Conservation (phyloP, 306 rosid genomes). For the Cicer judaicum region DNA sequence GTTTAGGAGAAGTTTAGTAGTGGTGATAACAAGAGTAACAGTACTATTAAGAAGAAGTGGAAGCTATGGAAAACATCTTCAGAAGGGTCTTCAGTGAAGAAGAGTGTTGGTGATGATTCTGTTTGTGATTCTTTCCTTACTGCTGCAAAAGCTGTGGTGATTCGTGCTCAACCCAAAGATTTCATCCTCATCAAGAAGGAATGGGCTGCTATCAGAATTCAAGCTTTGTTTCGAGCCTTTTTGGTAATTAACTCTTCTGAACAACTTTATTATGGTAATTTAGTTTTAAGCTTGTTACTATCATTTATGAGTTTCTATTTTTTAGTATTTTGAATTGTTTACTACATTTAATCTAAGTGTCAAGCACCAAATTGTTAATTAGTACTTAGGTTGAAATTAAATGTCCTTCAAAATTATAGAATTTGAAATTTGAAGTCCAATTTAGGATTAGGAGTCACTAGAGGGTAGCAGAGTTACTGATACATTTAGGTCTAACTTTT, state of each 20-base stretch:
- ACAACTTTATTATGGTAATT: neutral
- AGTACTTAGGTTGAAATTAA: no score
- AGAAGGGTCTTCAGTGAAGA: conserved; percentile 60
- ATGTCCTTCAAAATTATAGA: no score
- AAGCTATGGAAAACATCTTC: conserved; percentile 77
- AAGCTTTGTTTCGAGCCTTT: conserved; percentile 77
- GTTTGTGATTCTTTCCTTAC: conserved; percentile 51
- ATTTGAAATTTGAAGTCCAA: conserved; percentile 7
- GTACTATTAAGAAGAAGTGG: conserved; percentile 73
- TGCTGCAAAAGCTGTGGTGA: conserved; percentile 72
- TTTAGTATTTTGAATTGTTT: neutral
- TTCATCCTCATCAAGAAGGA: conserved; percentile 68
- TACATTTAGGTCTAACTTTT: no score
- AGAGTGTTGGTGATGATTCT: conserved; percentile 29
- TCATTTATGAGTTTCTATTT: conserved; percentile 15
- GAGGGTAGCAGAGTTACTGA: no score
- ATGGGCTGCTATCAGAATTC: conserved; percentile 88
- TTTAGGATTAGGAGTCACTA: neutral
- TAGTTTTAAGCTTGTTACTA: neutral
- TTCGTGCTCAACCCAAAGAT: conserved; percentile 71
- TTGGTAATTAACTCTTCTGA: conserved; percentile 52
- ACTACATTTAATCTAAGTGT: neutral
- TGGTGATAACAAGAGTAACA: conserved; percentile 42
- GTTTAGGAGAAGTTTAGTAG: conserved; percentile 60
- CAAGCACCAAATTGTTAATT: neutral